A percentile compares a stretch with the other conserved stretches of the same genome.
These are phyloP conservation scores for Heterococcus sp. DNA, from an alignment of 108 stramenopile genomes.

Conservation along the genomic window DNA sequence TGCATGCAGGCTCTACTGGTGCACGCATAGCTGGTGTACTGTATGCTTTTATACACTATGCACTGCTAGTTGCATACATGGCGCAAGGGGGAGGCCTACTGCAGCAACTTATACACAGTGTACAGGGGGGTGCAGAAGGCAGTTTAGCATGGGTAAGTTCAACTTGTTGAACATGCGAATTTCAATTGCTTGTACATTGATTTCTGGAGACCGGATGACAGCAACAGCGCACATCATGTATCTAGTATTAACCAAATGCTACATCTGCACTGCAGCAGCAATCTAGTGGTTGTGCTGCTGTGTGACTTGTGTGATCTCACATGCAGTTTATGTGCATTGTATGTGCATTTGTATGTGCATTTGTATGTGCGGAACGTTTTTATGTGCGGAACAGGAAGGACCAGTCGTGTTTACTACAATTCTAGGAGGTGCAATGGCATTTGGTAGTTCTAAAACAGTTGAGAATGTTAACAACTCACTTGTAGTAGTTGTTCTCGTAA, in stretches of 20 bases:
- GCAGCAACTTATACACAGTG: conserved; percentile 29
- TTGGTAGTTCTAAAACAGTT: conserved; percentile 50
- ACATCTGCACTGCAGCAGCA: too few relatives aligned
- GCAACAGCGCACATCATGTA: too few relatives aligned
- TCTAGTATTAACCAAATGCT: too few relatives aligned
- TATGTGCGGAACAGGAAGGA: not conserved
- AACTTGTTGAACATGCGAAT: not conserved
- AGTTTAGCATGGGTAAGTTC: not conserved
- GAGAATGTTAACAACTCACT: conserved; percentile 63
- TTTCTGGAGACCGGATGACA: not conserved
- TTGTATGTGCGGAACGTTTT: too few relatives aligned
- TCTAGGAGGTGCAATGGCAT: conserved; percentile 35
- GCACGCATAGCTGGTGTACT: conserved; percentile 63
- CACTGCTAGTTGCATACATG: conserved; percentile 76
- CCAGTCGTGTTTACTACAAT: not conserved
- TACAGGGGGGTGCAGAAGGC: not conserved
- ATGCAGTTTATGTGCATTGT: too few relatives aligned
- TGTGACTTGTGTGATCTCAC: too few relatives aligned
- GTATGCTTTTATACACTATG: conserved; percentile 76
- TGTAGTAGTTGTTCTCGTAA: conserved; percentile 55
- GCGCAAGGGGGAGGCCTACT: conserved; percentile 72
- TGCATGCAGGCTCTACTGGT: too few relatives aligned
- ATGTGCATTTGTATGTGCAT: too few relatives aligned
- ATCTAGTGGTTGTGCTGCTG: too few relatives aligned
- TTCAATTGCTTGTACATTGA: not conserved